Percentiles rank a stretch among this genome's conserved stretches.
These are phyloP conservation scores for Rhodotorula sp. DNA, from an alignment of 1,284 basidiomycete genomes.

Conservation along the genomic window DNA sequence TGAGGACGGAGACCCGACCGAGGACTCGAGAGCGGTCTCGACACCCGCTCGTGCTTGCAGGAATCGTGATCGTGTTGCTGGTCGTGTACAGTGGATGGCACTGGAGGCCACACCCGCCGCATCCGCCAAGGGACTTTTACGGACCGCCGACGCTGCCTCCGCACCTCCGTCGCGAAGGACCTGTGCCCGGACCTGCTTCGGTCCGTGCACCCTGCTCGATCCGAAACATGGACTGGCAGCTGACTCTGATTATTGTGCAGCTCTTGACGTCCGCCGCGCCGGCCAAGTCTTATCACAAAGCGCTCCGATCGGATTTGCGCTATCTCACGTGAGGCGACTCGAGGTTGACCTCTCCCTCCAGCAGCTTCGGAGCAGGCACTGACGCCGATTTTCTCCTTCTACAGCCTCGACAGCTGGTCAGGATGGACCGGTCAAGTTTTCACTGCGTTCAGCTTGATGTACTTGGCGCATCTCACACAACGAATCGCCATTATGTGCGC, in stretches of 20 bases:
- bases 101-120: neutral
- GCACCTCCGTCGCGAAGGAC: neutral
- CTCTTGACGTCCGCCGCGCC: constrained; percentile 17
- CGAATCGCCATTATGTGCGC: constrained; percentile 30
- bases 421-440: constrained; percentile 28
- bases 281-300: constrained; percentile 20
- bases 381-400: neutral
- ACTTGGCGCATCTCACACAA: constrained; percentile 30
- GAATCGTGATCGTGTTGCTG: neutral
- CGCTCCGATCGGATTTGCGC: constrained; percentile 21
- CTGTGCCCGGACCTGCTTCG: neutral
- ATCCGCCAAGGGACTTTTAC: neutral
- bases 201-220: neutral
- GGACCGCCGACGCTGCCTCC: neutral
- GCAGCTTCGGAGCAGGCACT: neutral
- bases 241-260: neutral
- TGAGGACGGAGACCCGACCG: neutral
- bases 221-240: neutral
- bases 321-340: constrained; percentile 23
- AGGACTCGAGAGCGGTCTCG: neutral
- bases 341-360: too few species aligned
- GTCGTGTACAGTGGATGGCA: neutral
- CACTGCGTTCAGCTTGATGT: constrained; percentile 28
- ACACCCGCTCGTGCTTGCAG: neutral
- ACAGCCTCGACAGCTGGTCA: neutral